Conservation (phyloP, 352 stramenopile genomes). For the Phytophthora lateralis region DNA sequence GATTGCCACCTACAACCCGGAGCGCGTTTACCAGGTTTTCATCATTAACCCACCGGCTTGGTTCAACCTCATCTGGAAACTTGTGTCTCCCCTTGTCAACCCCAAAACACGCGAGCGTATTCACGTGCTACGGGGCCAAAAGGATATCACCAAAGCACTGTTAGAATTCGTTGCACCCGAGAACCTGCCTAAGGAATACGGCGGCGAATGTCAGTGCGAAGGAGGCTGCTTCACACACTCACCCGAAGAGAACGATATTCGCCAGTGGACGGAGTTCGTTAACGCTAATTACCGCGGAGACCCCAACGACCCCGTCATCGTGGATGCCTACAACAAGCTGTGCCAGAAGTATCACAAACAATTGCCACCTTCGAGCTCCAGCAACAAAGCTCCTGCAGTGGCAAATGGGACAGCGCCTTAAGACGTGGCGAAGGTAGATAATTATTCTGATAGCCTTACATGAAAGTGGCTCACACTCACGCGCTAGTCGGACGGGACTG, state of each 20-base stretch:
- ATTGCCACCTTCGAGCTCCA: conserved; percentile 27
- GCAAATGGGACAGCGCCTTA: conserved; percentile 14
- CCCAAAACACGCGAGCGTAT: conserved; percentile 77
- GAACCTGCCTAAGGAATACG: conserved; percentile 70
- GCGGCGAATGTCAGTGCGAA: conserved; percentile 61
- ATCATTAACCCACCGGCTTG: conserved; percentile 75
- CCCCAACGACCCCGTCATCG: conserved; percentile 36
- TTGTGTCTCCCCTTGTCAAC: conserved; percentile 74
- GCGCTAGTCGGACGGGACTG: conserved; percentile 6
- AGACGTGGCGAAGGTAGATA: conserved; percentile 14
- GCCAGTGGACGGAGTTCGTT: conserved; percentile 60
- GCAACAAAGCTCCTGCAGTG: conserved; percentile 2
- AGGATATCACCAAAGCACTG: conserved; percentile 73
- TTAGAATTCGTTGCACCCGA: conserved; percentile 70
- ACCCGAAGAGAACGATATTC: conserved; percentile 70
- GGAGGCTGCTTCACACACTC: conserved; percentile 67
- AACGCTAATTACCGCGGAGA: conserved; percentile 47
- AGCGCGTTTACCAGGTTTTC: conserved; percentile 75
- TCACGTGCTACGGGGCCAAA: conserved; percentile 64
- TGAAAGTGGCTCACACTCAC: conserved; percentile 22
- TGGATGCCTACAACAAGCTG: conserved; percentile 46
- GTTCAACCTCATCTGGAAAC: conserved; percentile 86
- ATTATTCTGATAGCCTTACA: conserved; percentile 35
- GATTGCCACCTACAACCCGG: conserved; percentile 74
- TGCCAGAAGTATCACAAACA: conserved; percentile 57